A percentile compares a stretch with the other conserved stretches of the same genome.
Evolutionary conservation across 1,284 basidiomycete genomes (phyloP).

Genomic region (Paramarasmius palmivorus): DNA sequence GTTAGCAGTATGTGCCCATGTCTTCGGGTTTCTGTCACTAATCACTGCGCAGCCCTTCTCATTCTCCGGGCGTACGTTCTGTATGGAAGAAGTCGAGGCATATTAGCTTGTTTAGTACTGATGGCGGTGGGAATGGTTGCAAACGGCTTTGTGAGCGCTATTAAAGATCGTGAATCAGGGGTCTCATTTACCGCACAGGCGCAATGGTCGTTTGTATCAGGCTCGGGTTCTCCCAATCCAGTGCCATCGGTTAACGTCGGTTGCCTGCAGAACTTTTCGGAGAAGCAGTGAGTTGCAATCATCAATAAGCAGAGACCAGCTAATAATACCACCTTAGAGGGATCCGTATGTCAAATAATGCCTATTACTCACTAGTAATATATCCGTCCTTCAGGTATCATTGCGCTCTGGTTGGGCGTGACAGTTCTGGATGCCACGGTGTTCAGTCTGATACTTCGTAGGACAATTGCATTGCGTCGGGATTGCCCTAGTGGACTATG

Average conservation of each 20-base stretch:
- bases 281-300: slow-evolving; percentile 2
- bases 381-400: slow-evolving; percentile 2
- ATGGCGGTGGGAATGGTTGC: neutral
- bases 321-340: neutral
- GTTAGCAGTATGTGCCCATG: slow-evolving; percentile 4
- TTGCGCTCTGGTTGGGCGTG: slow-evolving; percentile 9
- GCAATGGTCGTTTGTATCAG: neutral
- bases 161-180: neutral
- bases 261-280: neutral
- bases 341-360: slow-evolving; percentile 1
- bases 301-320: neutral
- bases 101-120: neutral
- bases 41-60: neutral
- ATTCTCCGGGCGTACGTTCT: slow-evolving; percentile 4
- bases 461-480: neutral
- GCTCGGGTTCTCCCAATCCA: neutral
- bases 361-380: neutral
- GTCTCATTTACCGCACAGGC: neutral
- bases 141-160: slow-evolving; percentile 3
- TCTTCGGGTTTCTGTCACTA: neutral
- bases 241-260: neutral
- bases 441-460: slow-evolving; percentile 8
- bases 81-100: neutral
- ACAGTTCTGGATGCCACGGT: slow-evolving; percentile 2
- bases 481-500: neutral